Percentiles rank a stretch among this genome's conserved stretches.
phyloP scores from a whole-genome alignment of 2,329 filamentous ascomycete genomes.

The Aureobasidium subglaciale region DNA sequence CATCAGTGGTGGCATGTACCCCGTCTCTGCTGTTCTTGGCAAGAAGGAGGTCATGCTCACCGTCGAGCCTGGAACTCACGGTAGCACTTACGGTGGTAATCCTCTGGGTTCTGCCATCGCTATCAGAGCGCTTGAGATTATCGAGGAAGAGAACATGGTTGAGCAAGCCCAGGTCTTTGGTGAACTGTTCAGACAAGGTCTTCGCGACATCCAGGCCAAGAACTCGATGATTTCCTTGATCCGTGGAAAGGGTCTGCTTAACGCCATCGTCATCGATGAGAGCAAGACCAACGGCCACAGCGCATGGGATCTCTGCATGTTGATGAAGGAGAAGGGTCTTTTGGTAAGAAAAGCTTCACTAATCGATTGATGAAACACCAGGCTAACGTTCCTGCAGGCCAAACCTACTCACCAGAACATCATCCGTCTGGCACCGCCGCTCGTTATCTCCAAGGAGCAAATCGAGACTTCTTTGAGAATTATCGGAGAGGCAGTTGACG shows the following conservation, averaged over 20 bases:
- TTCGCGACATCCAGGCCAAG: conserved; percentile 57
- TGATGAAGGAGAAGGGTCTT: conserved; percentile 91
- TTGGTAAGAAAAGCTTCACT: conserved; percentile 53
- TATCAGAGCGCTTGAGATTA: conserved; percentile 87
- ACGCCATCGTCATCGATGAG: conserved; percentile 95
- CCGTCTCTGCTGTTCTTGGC: conserved; percentile 87
- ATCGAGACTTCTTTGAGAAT: conserved; percentile 70
- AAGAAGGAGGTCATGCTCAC: conserved; percentile 91
- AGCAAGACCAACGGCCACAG: conserved; percentile 73
- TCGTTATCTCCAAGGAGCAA: conserved; percentile 87
- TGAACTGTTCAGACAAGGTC: conserved; percentile 71
- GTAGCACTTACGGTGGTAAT: conserved; percentile 97
- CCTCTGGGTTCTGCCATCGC: conserved; percentile 92
- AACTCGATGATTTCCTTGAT: conserved; percentile 75
- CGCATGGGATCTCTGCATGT: conserved; percentile 93
- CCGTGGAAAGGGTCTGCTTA: conserved; percentile 87
- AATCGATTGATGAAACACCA: conserved; percentile 56
- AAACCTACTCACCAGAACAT: conserved; percentile 99
- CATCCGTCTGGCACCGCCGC: conserved; percentile 90
- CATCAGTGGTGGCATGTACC: conserved; percentile 97
- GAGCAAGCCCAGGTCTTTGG: conserved; percentile 76
- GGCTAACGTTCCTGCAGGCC: conserved; percentile 51
- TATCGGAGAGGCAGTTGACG: conserved; percentile 72
- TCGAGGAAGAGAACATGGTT: conserved; percentile 84
- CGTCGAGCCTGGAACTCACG: conserved; percentile 92